These are phyloP conservation scores for Boletus speciosus DNA, from an alignment of 768 basidiomycete species.

Conservation along the genomic window DNA sequence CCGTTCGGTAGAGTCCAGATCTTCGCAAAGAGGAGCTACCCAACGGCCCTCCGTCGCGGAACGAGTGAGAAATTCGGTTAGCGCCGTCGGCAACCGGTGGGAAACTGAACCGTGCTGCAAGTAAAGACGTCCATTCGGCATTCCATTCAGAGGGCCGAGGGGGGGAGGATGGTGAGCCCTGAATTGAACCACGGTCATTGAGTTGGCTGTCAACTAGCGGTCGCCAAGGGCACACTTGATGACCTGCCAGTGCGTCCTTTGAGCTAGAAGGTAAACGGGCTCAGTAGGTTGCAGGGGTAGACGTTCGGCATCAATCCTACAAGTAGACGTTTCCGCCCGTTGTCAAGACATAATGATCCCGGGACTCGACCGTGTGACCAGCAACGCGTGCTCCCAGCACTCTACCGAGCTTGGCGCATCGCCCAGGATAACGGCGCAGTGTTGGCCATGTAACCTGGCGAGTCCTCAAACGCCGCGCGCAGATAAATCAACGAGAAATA, in stretches of 20 bases:
- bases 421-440: background rate
- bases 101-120: background rate
- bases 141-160: background rate
- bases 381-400: background rate
- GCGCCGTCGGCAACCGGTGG: background rate
- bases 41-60: background rate
- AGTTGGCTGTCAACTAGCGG: background rate
- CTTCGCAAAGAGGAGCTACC: background rate
- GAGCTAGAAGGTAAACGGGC: background rate
- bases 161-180: too few relatives aligned
- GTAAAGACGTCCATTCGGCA: background rate
- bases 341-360: background rate
- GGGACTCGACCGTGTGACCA: background rate
- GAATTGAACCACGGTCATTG: background rate
- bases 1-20: background rate
- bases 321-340: background rate
- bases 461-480: background rate
- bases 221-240: background rate
- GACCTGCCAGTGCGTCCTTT: background rate
- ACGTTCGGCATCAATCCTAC: background rate
- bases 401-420: background rate
- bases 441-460: background rate
- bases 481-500: background rate
- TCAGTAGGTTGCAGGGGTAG: background rate
- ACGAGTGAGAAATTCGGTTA: background rate